phyloP scores from a whole-genome alignment of 1,139 yeast genomes.

The Diutina mesorugosa region DNA sequence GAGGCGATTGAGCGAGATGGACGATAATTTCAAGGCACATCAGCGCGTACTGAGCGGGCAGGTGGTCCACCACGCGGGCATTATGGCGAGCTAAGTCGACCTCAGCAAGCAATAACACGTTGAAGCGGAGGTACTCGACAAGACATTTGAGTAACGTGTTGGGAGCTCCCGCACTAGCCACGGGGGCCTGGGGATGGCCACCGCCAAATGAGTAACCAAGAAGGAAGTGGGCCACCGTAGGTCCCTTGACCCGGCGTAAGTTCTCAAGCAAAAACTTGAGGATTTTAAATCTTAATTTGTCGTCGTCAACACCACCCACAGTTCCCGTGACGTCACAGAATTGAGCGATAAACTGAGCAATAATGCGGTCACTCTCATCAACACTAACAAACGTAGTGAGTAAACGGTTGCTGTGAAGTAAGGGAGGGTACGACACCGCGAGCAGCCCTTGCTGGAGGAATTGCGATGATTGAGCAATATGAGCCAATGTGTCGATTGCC shows the following conservation, averaged over 20 bases:
- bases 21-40: constrained; percentile 47
- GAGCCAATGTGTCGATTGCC: neutral
- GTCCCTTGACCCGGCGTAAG: constrained; percentile 9
- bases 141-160: constrained; percentile 45
- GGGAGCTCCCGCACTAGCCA: constrained; percentile 6
- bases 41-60: constrained; percentile 46
- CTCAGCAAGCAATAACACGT: constrained; percentile 29
- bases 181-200: constrained; percentile 12
- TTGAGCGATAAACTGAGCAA: neutral
- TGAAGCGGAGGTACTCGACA: constrained; percentile 32
- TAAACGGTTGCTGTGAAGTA: constrained; percentile 48
- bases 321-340: neutral
- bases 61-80: constrained; percentile 28
- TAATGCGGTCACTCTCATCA: constrained; percentile 56
- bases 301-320: neutral
- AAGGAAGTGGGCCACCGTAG: constrained; percentile 59
- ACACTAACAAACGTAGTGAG: constrained; percentile 61
- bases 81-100: constrained; percentile 24
- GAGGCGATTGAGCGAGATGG: neutral
- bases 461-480: constrained; percentile 27
- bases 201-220: constrained; percentile 49
- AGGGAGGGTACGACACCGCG: constrained; percentile 2
- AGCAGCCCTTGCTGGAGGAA: constrained; percentile 13
- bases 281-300: neutral
- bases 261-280: constrained; percentile 39